A percentile compares a stretch with the other conserved stretches of the same genome.
Conservation (phyloP, 805 yeast species). For the Yarrowia sp. region DNA sequence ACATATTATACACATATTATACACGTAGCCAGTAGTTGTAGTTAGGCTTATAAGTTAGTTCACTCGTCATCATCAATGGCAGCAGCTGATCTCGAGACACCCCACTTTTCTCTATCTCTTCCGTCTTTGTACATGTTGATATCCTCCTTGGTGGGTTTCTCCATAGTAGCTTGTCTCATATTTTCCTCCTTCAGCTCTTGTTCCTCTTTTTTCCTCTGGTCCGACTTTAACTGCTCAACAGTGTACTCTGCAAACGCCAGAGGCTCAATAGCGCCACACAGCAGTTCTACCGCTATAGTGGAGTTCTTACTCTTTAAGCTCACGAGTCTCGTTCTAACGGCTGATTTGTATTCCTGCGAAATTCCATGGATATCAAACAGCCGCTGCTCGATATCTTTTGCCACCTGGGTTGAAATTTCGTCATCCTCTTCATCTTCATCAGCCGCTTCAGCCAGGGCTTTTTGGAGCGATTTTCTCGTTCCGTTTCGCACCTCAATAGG, state of each 20-base stretch:
- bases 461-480: neutral
- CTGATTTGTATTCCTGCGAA: slow-evolving; percentile 8
- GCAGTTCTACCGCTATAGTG: neutral
- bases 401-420: slow-evolving; percentile 12
- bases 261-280: slow-evolving; percentile 18
- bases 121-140: slow-evolving; percentile 43
- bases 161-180: slow-evolving; percentile 12
- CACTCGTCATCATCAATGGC: slow-evolving; percentile 39
- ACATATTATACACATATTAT: neutral
- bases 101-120: slow-evolving; percentile 45
- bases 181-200: slow-evolving; percentile 9
- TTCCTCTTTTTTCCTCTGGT: neutral
- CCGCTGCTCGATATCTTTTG: neutral
- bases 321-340: slow-evolving; percentile 16
- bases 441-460: slow-evolving; percentile 2
- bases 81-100: slow-evolving; percentile 44
- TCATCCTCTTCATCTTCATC: slow-evolving; percentile 3
- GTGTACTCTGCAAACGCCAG: slow-evolving; percentile 17
- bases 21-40: neutral
- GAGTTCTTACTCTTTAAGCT: slow-evolving; percentile 9
- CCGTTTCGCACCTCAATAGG: slow-evolving; percentile 4
- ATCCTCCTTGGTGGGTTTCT: slow-evolving; percentile 35
- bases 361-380: neutral
- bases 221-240: slow-evolving; percentile 1
- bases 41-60: neutral